Base-by-base conservation (phyloP, 805 yeast genomes). In the Yamadazyma scolyti region DNA sequence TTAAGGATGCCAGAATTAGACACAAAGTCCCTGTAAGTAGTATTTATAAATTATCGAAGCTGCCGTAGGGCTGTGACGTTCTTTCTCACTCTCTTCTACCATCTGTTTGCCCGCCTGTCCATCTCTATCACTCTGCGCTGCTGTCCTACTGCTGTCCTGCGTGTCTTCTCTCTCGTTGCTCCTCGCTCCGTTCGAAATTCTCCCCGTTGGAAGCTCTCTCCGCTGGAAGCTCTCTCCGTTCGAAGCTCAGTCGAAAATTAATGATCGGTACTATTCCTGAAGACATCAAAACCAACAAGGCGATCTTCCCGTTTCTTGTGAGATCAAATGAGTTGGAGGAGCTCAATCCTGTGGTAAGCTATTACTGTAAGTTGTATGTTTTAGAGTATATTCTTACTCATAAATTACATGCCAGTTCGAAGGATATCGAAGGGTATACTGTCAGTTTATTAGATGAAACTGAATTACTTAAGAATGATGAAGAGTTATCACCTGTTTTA, bases 1-100 rank as follows among this genome's bases (percentile, higher is more conserved):
- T 59, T 90, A 54, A 73, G 95, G 49, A 93, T 93, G 96, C 98
- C 98, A 9, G 65, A 62, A 25, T 41, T 41, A 17, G 21, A 19
- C 6, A 7, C 4, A 17, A 17, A n/a, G n/a, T 10, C 7, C 20
- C 20, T 19, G 7, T 19, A 19, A 19, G 10, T 19, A 7, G 10
- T 8, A 7, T 19, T 19, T 19, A 8, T 19, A 10, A 10, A 19
- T 19, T 19, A 19, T 19, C 7, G 7, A 19, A 19, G 9, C 20
- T 19, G 10, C 20, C 20, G 10, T 8, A 19, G n/a, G n/a, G n/a
- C n/a, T n/a, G 11, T 18, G 21, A 16, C 13, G 16, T 16, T 26
- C 21, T 9, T 7, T 16, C 28, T 18, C 28, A 26, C 4, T 16
- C 28, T 6, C 28, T n/a, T n/a, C n/a, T n/a, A n/a, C n/a, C n/a